phyloP scores from a whole-genome alignment of 345 rosid genomes.

The Geranium rotundifolium region DNA sequence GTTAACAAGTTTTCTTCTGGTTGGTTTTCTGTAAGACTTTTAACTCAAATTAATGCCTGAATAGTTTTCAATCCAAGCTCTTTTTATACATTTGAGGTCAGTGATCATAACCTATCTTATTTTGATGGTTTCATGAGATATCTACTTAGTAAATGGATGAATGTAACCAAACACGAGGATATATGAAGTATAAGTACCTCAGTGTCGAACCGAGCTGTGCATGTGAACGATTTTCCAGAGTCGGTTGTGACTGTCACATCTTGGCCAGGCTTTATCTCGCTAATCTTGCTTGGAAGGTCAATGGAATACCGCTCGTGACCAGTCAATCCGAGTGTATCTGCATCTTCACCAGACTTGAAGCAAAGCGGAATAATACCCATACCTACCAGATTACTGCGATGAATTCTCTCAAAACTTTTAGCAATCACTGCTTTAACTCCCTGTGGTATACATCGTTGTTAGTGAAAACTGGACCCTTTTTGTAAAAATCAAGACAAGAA shows the following conservation, averaged over 20 bases:
- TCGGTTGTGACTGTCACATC: slow-evolving; percentile 78
- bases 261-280: slow-evolving; percentile 73
- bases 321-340: slow-evolving; percentile 61
- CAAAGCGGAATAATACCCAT: slow-evolving; percentile 92
- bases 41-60: neutral
- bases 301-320: slow-evolving; percentile 71
- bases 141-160: neutral
- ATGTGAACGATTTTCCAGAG: slow-evolving; percentile 58
- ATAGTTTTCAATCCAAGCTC: neutral
- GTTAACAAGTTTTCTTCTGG: neutral
- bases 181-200: slow-evolving; percentile 30
- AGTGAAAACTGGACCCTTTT: neutral
- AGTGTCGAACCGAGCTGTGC: slow-evolving; percentile 63
- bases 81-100: no score
- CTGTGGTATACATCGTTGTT: slow-evolving; percentile 33
- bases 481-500: neutral
- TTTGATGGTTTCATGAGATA: neutral
- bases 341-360: slow-evolving; percentile 84
- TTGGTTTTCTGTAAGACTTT: no score
- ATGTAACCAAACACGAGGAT: neutral
- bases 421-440: slow-evolving; percentile 87
- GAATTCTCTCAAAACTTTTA: slow-evolving; percentile 88
- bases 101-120: neutral
- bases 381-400: slow-evolving; percentile 82
- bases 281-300: slow-evolving; percentile 62